Evolutionary conservation across 148 eudicot species (phyloP), one percentile per base, ranked within the genome.

Genomic region (Diospyros lotus): DNA sequence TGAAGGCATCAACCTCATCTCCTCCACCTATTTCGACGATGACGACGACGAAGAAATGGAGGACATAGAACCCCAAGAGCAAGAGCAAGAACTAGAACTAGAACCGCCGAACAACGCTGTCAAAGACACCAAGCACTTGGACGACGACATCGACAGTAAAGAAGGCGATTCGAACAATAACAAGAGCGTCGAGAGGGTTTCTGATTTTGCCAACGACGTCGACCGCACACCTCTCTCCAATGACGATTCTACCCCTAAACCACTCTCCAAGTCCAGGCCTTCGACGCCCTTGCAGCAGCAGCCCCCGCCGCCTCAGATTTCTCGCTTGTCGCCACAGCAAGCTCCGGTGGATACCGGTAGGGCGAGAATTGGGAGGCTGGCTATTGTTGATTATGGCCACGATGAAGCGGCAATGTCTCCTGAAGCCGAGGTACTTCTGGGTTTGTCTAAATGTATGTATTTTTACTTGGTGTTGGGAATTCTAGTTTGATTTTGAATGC

Each of bases 381-480:
- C 89, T 0, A 93, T 93, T 68, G 97, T 93, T 14, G 97, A 93
- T 87, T 93, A 93, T 73, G 98, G 88, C 1, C 97, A 91, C 40
- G 97, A 94, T 66, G 98, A 90, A 77, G 83, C 80, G 51, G 89
- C 90, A 17, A 71, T 89, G 88, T 94, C 98, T 58, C 98, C 98
- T 69, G 93, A 91, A 63, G 80, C 89, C 38, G 90, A 94, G 98
- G 98, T 94, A 79, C 60, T 15, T 60, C 18, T 67, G 14, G 2
- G 2, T 50, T 40, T 41, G 10, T 13, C 8, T 5, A 46, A 38
- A 28, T 67, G 66, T 72, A n/a, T 48, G 39, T 28, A 2, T 14
- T 15, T 41, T 7, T 7, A 48, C 59, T 28, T 71, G 43, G 6
- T 54, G 13, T 64, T 50, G 9, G 66, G 40, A 28, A 42, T 77